Evolutionary conservation across 2,329 filamentous ascomycete species (phyloP), one percentile per base, ranked within the genome.

Genomic region (Endothia cerciana): DNA sequence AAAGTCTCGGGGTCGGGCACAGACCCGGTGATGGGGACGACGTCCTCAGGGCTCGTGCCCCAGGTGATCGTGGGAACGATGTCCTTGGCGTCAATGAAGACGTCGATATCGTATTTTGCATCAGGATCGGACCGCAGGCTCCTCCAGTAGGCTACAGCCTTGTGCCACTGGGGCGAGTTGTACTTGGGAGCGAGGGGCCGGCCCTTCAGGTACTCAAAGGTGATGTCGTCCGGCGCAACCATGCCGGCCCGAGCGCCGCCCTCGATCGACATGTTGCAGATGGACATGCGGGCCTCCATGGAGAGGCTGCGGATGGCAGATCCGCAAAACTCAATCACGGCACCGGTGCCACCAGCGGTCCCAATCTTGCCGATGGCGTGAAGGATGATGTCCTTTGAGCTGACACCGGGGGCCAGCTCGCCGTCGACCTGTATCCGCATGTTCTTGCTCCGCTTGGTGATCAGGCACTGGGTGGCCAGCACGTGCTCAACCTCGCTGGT

Each of bases 241-340:
- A 99, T 97, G 71, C 95, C 95, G 68, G 94, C 94, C 80, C 95
- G 87, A 58, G 95, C 95, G 79, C 95, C 95, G 72, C 86, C 95
- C 83, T 99, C 95, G 72, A 98, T 97, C 17, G 94, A 93, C 95
- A 98, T 98, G 83, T 99, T 99, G 84, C 95, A 98, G 77, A 99
- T 97, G 69, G 94, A 97, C 95, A 99, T 98, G 72, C 95, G 89
- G 53, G 94, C 95, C 80, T 98, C 95, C 87, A 99, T 97, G 79
- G 92, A 97, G 73, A 98, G 84, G 68, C 80, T 82, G 72, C 93
- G 89, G 76, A 99, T 97, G 68, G 95, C 92, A 61, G 94, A 97
- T 67, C 95, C 95, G 76, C 93, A 97, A 83, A 94, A 99, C 82
- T 99, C 95, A 73, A 99, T 97, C 70, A 98, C 95, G 62, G 91